phyloP scores from a whole-genome alignment of 2,329 filamentous ascomycete genomes.

The Calycina marina region DNA sequence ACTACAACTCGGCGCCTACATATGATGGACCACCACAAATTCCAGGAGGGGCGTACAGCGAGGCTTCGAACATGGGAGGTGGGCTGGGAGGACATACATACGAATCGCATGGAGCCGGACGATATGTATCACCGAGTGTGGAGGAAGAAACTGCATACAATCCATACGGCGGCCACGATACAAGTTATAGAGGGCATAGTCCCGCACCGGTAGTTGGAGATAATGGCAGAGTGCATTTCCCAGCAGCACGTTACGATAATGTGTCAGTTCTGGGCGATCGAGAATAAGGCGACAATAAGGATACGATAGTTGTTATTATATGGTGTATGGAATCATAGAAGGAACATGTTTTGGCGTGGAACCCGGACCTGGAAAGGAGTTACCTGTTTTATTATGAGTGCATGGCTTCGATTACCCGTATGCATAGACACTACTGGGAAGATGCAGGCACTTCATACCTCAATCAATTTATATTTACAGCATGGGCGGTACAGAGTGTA shows the following conservation, averaged over 20 bases:
- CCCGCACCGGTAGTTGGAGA: constrained; percentile 2
- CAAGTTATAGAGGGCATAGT: constrained; percentile 10
- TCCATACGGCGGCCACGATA: constrained; percentile 32
- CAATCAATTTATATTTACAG: too few relatives aligned
- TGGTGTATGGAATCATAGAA: not conserved
- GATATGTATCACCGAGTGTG: constrained; percentile 23
- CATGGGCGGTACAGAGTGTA: too few relatives aligned
- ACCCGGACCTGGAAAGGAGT: too few relatives aligned
- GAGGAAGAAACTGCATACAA: constrained; percentile 25
- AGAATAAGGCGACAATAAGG: not conserved
- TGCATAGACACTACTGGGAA: too few relatives aligned
- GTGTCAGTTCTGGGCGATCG: constrained; percentile 5
- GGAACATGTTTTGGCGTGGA: too few relatives aligned
- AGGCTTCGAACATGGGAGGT: constrained; percentile 9
- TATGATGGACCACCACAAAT: constrained; percentile 3
- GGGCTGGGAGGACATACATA: too few relatives aligned
- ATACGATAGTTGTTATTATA: not conserved
- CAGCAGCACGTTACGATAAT: constrained; percentile 39
- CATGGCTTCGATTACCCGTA: too few relatives aligned
- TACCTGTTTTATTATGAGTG: too few relatives aligned
- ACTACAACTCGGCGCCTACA: constrained; percentile 4
- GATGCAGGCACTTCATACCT: too few relatives aligned
- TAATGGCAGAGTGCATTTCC: constrained; percentile 30
- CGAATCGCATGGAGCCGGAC: too few relatives aligned
- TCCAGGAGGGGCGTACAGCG: constrained; percentile 7